Conservation (phyloP, 2,329 filamentous ascomycete genomes). For the Aspergillus quadrilineatus region DNA sequence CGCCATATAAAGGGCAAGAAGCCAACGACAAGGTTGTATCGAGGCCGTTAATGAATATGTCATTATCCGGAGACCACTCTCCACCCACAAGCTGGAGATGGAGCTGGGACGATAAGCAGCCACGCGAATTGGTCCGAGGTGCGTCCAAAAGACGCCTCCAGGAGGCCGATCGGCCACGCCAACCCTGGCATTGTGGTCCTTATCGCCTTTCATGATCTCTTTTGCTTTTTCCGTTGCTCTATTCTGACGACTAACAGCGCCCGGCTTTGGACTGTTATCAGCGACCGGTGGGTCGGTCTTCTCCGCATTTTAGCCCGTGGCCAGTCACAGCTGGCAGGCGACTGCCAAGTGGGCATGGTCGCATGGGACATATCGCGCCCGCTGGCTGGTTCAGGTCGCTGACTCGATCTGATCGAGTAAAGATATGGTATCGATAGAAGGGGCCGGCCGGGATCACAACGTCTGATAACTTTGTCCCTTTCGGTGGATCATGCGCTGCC, state of each 20-base stretch:
- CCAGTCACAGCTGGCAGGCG: constrained; percentile 11
- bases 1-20: neutral
- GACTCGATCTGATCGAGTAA: constrained; percentile 42
- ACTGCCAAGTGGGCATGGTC: constrained; percentile 10
- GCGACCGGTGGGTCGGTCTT: constrained; percentile 6
- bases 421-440: constrained; percentile 5
- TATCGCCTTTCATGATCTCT: constrained; percentile 15
- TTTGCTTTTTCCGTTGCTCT: constrained; percentile 16
- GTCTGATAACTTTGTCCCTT: neutral
- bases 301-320: constrained; percentile 21
- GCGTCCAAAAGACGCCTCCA: neutral
- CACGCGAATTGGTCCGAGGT: constrained; percentile 11
- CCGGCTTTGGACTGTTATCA: constrained; percentile 24
- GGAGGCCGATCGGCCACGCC: constrained; percentile 7
- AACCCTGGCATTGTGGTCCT: neutral
- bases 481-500: neutral
- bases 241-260: constrained; percentile 23
- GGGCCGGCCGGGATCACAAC: neutral
- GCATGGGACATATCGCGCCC: constrained; percentile 11
- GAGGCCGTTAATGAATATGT: neutral
- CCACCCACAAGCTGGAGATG: neutral
- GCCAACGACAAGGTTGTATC: neutral
- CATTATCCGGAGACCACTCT: neutral
- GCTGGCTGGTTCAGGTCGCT: constrained; percentile 13
- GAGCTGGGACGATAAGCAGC: constrained; percentile 11